Base-by-base conservation (phyloP, 1,284 basidiomycete species). In the Wolfiporia cocos region DNA sequence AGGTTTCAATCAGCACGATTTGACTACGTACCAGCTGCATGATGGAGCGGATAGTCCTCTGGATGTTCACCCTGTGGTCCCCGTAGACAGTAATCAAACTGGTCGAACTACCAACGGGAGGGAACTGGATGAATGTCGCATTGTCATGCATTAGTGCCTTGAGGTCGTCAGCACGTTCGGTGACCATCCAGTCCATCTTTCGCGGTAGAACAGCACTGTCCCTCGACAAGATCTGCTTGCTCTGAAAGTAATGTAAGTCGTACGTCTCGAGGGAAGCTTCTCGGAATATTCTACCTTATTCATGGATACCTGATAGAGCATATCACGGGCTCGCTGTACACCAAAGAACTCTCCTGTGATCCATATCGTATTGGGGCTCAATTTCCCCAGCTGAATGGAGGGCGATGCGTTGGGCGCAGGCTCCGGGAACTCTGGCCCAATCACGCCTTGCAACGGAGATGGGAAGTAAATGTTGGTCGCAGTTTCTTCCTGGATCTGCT, bases 311-410 rank as follows among this genome's bases (percentile, higher is more conserved):
- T 93, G 88, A 61, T 84, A 85, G 7, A 99, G 70, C 92, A 97
- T 97, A 60, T 98, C 95, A 51, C 89, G 74, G 3, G 95, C 95
- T 38, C 95, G 71, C 62, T 96, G 92, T 11, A 97, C 94, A 30
- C 91, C 90, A 53, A 97, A 96, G 62, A 94, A 97, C 65, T 98
- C 94, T 41, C 95, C 95, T 0, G 95, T 96, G 55, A 99, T 95
- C 86, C 92, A 96, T 45, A 98, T 86, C 30, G 85, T 70, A 63
- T 92, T 92, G 58, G 71, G 73, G 37, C 48, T 58, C 12, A 51
- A 33, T 48, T 58, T 59, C 41, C 49, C 53, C n/a, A 43, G 32
- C 9, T 43, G 38, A 12, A 47, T 49, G 6, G 50, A 47, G 7
- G 57, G 49, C n/a, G 54, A 55, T 3, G 49, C 39, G 37, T 48